phyloP scores from a whole-genome alignment of 768 basidiomycete genomes.

The Strobilomyces confusus region DNA sequence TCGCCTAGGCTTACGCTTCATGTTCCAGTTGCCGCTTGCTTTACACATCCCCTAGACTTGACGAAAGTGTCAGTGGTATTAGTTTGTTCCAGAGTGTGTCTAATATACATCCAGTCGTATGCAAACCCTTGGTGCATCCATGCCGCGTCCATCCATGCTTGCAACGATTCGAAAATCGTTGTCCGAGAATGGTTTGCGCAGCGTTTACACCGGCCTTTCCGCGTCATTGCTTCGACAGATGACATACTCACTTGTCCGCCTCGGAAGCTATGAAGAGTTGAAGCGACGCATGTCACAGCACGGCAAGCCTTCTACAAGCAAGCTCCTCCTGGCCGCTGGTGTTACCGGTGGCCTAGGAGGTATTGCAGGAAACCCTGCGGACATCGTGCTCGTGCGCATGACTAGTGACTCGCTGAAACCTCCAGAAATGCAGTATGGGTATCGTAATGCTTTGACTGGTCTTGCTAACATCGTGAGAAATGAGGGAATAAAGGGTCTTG shows the following conservation, averaged over 20 bases:
- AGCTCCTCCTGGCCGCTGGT: constrained; percentile 61
- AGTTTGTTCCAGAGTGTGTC: background rate
- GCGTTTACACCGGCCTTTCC: constrained; percentile 76
- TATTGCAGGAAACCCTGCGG: constrained; percentile 76
- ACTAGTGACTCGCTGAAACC: constrained; percentile 79
- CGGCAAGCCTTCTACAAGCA: constrained; percentile 49
- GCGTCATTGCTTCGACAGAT: constrained; percentile 86
- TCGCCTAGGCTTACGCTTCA: constrained; percentile 1
- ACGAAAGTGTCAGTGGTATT: constrained; percentile 68
- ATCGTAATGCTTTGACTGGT: constrained; percentile 75
- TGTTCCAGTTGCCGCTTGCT: constrained; percentile 67
- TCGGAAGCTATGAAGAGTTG: constrained; percentile 79
- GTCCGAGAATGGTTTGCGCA: constrained; percentile 61
- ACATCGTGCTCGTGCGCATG: constrained; percentile 81
- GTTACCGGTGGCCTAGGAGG: constrained; percentile 80
- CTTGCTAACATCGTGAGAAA: constrained; percentile 58
- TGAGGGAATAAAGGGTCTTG: constrained; percentile 68
- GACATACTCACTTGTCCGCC: constrained; percentile 84
- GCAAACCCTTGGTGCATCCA: constrained; percentile 61
- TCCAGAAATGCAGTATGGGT: constrained; percentile 69
- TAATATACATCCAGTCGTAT: constrained; percentile 53
- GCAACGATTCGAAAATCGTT: constrained; percentile 63
- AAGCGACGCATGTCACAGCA: constrained; percentile 52
- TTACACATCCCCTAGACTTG: constrained; percentile 80
- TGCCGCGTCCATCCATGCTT: constrained; percentile 60